These are phyloP conservation scores for Chiua virens DNA, from an alignment of 768 basidiomycete species.

Conservation along the genomic window DNA sequence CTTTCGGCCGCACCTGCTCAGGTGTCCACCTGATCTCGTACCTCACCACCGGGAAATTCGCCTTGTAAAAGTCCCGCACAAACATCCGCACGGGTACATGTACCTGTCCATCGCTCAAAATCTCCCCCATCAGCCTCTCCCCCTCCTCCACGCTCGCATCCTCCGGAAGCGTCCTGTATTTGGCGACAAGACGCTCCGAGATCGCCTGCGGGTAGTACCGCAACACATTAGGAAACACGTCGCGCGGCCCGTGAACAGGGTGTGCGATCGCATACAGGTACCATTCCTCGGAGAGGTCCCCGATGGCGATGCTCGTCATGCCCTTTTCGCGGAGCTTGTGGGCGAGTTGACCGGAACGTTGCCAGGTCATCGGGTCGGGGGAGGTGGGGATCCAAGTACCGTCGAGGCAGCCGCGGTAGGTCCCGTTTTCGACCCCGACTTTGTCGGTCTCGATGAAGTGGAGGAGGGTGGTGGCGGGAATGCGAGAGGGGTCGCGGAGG, in stretches of 20 bases:
- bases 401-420: constrained; percentile 68
- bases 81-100: constrained; percentile 66
- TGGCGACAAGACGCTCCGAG: constrained; percentile 43
- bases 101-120: constrained; percentile 63
- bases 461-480: constrained; percentile 52
- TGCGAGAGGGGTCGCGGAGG: constrained; percentile 48
- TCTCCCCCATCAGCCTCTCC: constrained; percentile 52
- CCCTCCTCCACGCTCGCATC: constrained; percentile 45
- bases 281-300: constrained; percentile 76
- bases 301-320: constrained; percentile 60
- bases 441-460: constrained; percentile 57
- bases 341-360: constrained; percentile 61
- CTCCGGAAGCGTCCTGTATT: constrained; percentile 43
- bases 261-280: constrained; percentile 74
- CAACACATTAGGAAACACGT: constrained; percentile 57
- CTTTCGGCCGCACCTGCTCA: constrained; percentile 53
- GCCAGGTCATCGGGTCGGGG: constrained; percentile 67
- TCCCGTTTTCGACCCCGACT: constrained; percentile 53
- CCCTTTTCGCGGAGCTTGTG: constrained; percentile 54
- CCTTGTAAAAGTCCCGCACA: constrained; percentile 53
- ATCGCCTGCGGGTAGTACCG: constrained; percentile 58
- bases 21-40: constrained; percentile 74
- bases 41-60: constrained; percentile 62
- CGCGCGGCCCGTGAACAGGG: constrained; percentile 47
- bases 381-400: constrained; percentile 53